A percentile compares a stretch with the other conserved stretches of the same genome.
phyloP scores from a whole-genome alignment of 768 basidiomycete genomes.

The Trametes gibbosa region DNA sequence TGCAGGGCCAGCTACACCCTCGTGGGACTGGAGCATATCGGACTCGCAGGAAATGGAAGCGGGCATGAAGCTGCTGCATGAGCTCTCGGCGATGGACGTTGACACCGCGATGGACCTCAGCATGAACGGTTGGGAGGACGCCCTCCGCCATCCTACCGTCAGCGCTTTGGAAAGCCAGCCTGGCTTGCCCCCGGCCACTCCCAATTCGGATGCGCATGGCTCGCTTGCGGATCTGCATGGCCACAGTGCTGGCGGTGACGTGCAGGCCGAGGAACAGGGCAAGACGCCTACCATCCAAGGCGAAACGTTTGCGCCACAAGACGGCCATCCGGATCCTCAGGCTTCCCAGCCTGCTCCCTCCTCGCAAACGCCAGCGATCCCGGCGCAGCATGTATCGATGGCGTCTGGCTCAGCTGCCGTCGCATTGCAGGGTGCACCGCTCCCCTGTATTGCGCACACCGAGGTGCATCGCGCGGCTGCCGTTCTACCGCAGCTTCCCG shows the following conservation, averaged over 20 bases:
- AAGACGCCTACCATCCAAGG: background rate
- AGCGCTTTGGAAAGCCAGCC: background rate
- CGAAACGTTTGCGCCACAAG: background rate
- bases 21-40: conserved; percentile 24
- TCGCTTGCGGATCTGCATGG: background rate
- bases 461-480: background rate
- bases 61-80: conserved; percentile 11
- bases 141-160: background rate
- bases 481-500: background rate
- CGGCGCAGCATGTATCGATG: background rate
- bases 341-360: background rate
- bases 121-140: conserved; percentile 1
- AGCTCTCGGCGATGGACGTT: conserved; percentile 17
- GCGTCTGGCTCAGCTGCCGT: background rate
- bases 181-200: background rate
- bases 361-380: background rate
- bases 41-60: conserved; percentile 14
- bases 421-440: background rate
- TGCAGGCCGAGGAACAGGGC: background rate
- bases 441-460: background rate
- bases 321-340: background rate
- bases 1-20: conserved; percentile 24
- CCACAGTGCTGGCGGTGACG: background rate
- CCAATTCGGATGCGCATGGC: background rate
- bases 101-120: background rate